Evolutionary conservation across 225 moss, liverwort and hornwort genomes (phyloP).

Genomic region (Takakia lepidozioides): DNA sequence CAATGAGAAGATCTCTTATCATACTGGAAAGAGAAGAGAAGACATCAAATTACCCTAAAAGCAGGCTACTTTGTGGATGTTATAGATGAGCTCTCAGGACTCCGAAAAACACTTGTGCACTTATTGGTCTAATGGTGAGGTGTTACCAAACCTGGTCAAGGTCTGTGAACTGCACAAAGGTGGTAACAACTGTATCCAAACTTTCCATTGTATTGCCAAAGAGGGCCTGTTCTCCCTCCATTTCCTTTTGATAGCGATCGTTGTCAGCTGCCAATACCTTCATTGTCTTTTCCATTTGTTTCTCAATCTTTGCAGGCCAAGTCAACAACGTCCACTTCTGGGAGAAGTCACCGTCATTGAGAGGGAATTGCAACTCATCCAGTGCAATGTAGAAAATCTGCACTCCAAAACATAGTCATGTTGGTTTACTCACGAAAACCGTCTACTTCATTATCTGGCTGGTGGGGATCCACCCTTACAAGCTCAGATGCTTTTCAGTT

Average conservation of each 20-base stretch:
- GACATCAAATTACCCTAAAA: no score
- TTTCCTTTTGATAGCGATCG: slow-evolving; percentile 82
- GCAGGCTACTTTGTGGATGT: no score
- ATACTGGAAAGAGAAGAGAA: no score
- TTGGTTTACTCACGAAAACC: no score
- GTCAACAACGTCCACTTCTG: slow-evolving; percentile 70
- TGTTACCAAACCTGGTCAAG: slow-evolving; percentile 37
- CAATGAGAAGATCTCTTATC: no score
- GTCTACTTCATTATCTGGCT: no score
- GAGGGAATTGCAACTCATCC: slow-evolving; percentile 55
- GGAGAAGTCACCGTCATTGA: slow-evolving; percentile 58
- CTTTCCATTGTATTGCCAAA: slow-evolving; percentile 80
- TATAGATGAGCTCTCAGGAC: no score
- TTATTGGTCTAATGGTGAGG: no score
- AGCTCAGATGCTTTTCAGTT: no score
- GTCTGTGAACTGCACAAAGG: slow-evolving; percentile 45
- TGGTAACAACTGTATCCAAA: slow-evolving; percentile 44
- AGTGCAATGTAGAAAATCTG: slow-evolving; percentile 65
- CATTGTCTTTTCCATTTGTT: slow-evolving; percentile 70
- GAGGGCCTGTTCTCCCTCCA: slow-evolving; percentile 85
- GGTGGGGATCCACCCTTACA: no score
- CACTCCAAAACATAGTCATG: no score
- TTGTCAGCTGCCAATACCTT: slow-evolving; percentile 60
- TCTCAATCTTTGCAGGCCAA: slow-evolving; percentile 75
- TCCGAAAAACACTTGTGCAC: no score